Conservation (phyloP, 2,329 filamentous ascomycete species). For the Domatiomyces catenatus region DNA sequence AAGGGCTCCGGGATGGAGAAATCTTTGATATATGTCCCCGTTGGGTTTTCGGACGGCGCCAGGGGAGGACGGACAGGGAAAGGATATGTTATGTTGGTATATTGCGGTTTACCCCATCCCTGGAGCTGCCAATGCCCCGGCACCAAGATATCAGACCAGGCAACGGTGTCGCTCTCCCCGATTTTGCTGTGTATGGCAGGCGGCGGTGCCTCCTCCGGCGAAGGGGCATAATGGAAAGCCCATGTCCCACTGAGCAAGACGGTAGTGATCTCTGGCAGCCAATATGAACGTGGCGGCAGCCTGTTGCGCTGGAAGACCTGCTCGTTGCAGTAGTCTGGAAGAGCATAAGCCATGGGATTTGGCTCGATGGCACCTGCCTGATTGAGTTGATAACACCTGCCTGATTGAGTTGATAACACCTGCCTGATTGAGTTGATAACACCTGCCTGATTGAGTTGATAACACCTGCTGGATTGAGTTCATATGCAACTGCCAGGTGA, state of each 20-base stretch:
- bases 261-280: conserved; percentile 31
- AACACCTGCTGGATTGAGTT: too few species aligned
- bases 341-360: not conserved
- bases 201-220: conserved; percentile 4
- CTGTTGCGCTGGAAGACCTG: conserved; percentile 39
- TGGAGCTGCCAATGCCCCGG: conserved; percentile 58
- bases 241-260: conserved; percentile 39
- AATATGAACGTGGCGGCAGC: conserved; percentile 38
- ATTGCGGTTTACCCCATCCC: conserved; percentile 51
- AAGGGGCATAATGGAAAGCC: conserved; percentile 30
- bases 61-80: conserved; percentile 51
- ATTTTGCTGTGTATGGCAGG: not conserved
- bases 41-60: conserved; percentile 48
- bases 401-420: too few species aligned
- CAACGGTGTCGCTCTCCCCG: conserved; percentile 11
- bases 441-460: too few species aligned
- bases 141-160: conserved; percentile 24
- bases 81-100: conserved; percentile 53
- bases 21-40: conserved; percentile 45
- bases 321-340: conserved; percentile 35
- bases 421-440: too few species aligned
- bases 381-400: too few species aligned
- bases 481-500: too few species aligned
- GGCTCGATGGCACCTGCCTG: too few species aligned
- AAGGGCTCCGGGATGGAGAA: conserved; percentile 36